Base-by-base conservation (phyloP, 2,329 filamentous ascomycete species). In the Epichloe festucae region DNA sequence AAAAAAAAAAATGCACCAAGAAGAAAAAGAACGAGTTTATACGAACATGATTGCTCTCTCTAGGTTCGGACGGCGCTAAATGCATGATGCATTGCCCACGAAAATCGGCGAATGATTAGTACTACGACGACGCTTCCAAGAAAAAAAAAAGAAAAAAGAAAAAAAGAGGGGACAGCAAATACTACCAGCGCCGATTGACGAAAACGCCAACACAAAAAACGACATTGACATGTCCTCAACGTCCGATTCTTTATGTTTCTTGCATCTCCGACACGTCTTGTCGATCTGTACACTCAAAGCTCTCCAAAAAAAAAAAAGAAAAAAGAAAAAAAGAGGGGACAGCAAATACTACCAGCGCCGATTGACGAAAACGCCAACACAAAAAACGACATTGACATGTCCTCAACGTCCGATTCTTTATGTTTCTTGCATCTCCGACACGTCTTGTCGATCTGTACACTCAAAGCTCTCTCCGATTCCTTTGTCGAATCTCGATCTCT, bases 61-160 rank as follows among this genome's bases (percentile, higher is more conserved):
- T 87, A 95, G 89, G 85, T 95, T 95, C 84, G 88, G 89, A 77
- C 87, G 89, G 75, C 88, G 89, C 86, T 95, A 89, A 82, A 64
- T 38, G 41, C 52, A 45, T 44, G 15, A 39, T n/a, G 46, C 40
- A 49, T 46, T 53, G 54, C 46, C 44, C 47, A 17, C 19, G 31
- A 46, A 19, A 14, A 14, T 46, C 45, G 55, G 59, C 56, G 51
- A 57, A 62, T 55, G 55, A 58, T 54, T 50, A 59, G 53, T 54
- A 27, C 36, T 36, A 48, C 40, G 38, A 50, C 42, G 46, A 39
- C 17, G 31, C 14, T 38, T 27, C 35, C 41, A 31, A 31, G 4
- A 31, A 31, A 3, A 1, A 1, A 10, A 31, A 31, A 31, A 10
- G 1, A 3, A 10, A 3, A 23, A 14, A 31, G n/a, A 14, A 31